Conservation (phyloP, 768 basidiomycete species). For the Boletus tomentosulus region DNA sequence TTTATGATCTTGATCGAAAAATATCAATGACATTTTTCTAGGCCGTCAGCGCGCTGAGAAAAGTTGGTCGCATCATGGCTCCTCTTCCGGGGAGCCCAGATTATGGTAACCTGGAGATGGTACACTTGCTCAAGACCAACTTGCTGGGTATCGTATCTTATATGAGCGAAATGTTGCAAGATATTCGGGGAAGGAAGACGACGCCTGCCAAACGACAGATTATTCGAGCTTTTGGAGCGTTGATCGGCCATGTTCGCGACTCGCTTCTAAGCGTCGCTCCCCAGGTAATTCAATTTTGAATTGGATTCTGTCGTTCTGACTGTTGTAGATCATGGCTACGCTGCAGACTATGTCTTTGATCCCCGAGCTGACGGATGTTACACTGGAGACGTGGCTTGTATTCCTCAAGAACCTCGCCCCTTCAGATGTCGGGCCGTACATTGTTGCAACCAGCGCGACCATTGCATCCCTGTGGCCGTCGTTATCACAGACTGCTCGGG, state of each 20-base stretch:
- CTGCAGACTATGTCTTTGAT: constrained; percentile 85
- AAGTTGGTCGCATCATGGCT: constrained; percentile 36
- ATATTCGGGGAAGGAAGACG: constrained; percentile 73
- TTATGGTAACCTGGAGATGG: constrained; percentile 38
- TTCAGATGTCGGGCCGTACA: constrained; percentile 73
- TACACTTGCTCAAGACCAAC: constrained; percentile 63
- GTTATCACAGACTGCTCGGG: constrained; percentile 50
- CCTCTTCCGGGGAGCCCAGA: constrained; percentile 25
- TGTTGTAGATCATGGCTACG: constrained; percentile 84
- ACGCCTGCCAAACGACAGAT: constrained; percentile 68
- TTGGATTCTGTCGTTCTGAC: constrained; percentile 8
- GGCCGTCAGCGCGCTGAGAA: constrained; percentile 43
- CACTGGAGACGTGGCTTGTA: constrained; percentile 72
- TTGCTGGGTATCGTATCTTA: constrained; percentile 83
- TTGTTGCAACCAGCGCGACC: constrained; percentile 84
- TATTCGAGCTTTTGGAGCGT: constrained; percentile 68
- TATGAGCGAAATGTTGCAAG: constrained; percentile 84
- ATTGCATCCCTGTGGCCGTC: constrained; percentile 73
- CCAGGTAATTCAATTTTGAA: constrained; percentile 54
- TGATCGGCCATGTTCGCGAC: constrained; percentile 68
- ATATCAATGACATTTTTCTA: constrained; percentile 35
- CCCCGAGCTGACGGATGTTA: constrained; percentile 70
- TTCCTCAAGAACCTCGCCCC: constrained; percentile 69
- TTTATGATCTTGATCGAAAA: constrained; percentile 14
- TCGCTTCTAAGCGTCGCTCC: constrained; percentile 75